Percentiles rank a stretch among this genome's conserved stretches.
Conservation (phyloP, 768 basidiomycete species). For the Lactarius deliciosus region DNA sequence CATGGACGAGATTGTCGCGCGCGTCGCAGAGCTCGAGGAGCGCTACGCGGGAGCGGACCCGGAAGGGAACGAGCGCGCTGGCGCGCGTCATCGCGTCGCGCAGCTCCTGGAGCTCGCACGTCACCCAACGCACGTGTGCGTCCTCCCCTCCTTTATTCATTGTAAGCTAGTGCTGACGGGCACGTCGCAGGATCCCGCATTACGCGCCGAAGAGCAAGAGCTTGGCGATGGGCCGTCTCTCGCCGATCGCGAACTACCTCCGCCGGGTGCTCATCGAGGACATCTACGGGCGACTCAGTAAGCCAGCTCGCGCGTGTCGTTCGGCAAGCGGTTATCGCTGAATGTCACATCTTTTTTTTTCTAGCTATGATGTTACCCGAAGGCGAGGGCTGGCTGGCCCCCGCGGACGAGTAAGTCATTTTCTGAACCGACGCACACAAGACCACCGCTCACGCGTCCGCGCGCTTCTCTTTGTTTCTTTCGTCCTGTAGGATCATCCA, state of each 20-base stretch:
- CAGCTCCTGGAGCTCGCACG: slow-evolving; percentile 45
- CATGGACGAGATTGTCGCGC: slow-evolving; percentile 48
- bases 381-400: slow-evolving; percentile 55
- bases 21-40: slow-evolving; percentile 51
- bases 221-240: slow-evolving; percentile 37
- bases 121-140: slow-evolving; percentile 59
- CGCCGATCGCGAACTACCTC: slow-evolving; percentile 42
- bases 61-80: slow-evolving; percentile 34
- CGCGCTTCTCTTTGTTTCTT: background rate
- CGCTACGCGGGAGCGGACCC: slow-evolving; percentile 36
- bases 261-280: slow-evolving; percentile 56
- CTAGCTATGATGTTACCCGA: slow-evolving; percentile 62
- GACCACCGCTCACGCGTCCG: background rate
- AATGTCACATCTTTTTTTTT: background rate
- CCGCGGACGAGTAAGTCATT: slow-evolving; percentile 50
- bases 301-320: slow-evolving; percentile 20
- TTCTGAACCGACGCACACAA: background rate
- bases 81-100: slow-evolving; percentile 29
- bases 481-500: slow-evolving; percentile 20
- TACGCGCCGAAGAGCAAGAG: slow-evolving; percentile 52
- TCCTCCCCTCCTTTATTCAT: slow-evolving; percentile 4
- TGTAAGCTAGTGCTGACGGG: background rate
- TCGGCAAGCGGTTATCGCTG: background rate
- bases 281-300: slow-evolving; percentile 59
- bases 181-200: slow-evolving; percentile 49